Base-by-base conservation (phyloP, 495 filamentous ascomycete genomes). In the Sordaria brevicollis region DNA sequence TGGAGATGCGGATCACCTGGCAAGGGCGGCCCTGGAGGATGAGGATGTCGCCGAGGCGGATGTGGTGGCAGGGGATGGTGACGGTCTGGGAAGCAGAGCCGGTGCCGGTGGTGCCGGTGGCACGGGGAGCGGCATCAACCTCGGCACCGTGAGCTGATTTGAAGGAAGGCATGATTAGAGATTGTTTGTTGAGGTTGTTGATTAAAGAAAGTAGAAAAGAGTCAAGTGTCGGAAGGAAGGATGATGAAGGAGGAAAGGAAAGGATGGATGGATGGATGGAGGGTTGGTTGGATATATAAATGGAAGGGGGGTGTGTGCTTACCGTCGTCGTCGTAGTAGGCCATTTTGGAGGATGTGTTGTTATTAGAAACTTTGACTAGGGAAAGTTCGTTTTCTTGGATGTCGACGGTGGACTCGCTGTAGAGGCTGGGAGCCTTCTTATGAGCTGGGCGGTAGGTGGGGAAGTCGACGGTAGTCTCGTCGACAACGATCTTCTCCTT, bases 1-100 rank as follows among this genome's bases (percentile, higher is more conserved):
- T 96, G 74, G 93, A 96, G 90, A 99, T 97, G 78, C 94, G 94
- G 88, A 99, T 99, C 80, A 99, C 94, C 89, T 98, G 95, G 92
- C 94, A 98, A 72, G 96, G 95, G 74, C 95, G 96, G 81, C 94
- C 93, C 88, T 99, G 95, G 72, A 99, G 92, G 86, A 98, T 96
- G 81, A 99, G 85, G 84, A 99, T 91, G 84, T 99, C 95, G 81
- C 96, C 95, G 76, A 97, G 91, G 83, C 95, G 95, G 86, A 99
- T 92, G 86, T 97, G 96, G 89, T 99, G 93, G 89, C 92, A 96
- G 62, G 95, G 95, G 84, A 99, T 98, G 79, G 95, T 93, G 81
- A 99, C 94, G 74, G 92, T 96, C 85, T 96, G 92, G 80, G 71
- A 70, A 69, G 75, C 10, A 67, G 69, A 72, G 67, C 72, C 69